Conservation (phyloP, 768 basidiomycete species). For the Leucocoprinus birnbaumii region DNA sequence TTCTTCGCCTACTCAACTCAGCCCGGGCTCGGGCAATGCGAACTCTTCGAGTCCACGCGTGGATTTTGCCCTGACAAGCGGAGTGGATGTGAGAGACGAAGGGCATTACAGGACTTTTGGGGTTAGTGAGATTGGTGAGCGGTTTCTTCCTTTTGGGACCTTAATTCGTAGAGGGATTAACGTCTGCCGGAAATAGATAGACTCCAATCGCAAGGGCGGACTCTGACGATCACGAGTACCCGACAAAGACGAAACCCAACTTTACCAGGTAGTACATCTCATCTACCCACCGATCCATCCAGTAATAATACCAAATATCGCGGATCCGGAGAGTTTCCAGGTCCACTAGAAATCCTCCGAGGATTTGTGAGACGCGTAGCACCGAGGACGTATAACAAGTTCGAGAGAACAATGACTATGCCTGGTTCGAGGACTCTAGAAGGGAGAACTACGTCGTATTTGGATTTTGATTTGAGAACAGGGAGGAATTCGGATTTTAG, state of each 20-base stretch:
- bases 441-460: slow-evolving; percentile 31
- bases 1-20: not conserved
- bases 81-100: not conserved
- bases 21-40: not conserved
- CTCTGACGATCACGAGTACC: slow-evolving; percentile 26
- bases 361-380: slow-evolving; percentile 32
- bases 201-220: slow-evolving; percentile 15
- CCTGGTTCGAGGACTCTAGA: slow-evolving; percentile 41
- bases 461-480: slow-evolving; percentile 39
- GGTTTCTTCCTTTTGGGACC: not conserved
- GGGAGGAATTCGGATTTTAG: slow-evolving; percentile 60
- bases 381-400: slow-evolving; percentile 40
- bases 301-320: slow-evolving; percentile 39
- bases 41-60: not conserved
- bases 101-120: not conserved
- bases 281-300: not conserved
- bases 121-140: too few relatives aligned
- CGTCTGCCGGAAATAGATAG: not conserved
- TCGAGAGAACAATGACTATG: slow-evolving; percentile 52
- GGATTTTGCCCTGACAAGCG: not conserved
- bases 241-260: not conserved
- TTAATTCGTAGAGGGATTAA: too few relatives aligned
- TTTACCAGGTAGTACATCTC: not conserved
- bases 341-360: slow-evolving; percentile 35
- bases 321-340: slow-evolving; percentile 46